Percentiles rank a stretch among this genome's conserved stretches.
Evolutionary conservation across 495 filamentous ascomycete genomes (phyloP).

Genomic region (Thermochaetoides thermophila): DNA sequence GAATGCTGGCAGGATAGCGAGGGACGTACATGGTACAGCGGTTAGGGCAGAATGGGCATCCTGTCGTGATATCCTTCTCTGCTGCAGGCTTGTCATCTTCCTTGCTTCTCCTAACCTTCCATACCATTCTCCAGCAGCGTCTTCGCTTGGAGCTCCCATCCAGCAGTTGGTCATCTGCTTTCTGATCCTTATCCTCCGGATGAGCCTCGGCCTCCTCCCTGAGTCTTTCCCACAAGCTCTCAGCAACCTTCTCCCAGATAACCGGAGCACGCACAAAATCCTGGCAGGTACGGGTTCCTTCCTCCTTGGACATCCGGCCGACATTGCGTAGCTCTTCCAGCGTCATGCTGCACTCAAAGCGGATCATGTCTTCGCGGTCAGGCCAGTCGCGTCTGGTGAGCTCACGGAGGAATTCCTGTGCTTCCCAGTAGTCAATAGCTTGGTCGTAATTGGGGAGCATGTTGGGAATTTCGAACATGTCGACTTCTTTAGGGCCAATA

Average conservation of each 20-base stretch:
- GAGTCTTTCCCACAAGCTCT: constrained; percentile 8
- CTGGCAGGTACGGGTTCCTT: constrained; percentile 6
- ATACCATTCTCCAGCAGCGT: too few species aligned
- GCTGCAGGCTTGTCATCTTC: too few species aligned
- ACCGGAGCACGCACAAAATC: constrained; percentile 10
- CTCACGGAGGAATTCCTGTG: constrained; percentile 5
- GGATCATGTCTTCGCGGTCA: background rate
- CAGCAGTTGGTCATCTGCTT: background rate
- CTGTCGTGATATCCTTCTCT: too few species aligned
- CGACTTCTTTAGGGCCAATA: too few species aligned
- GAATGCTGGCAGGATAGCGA: too few species aligned
- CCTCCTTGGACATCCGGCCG: constrained; percentile 3
- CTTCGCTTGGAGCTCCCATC: background rate
- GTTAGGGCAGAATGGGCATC: too few species aligned
- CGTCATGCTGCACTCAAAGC: constrained; percentile 8
- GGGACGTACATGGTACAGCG: too few species aligned
- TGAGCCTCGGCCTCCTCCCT: background rate
- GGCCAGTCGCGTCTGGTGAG: constrained; percentile 9
- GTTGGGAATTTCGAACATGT: too few species aligned
- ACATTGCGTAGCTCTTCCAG: constrained; percentile 7
- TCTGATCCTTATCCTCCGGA: background rate
- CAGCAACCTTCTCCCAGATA: constrained; percentile 11
- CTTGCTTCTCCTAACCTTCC: too few species aligned
- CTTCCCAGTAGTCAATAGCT: constrained; percentile 4
- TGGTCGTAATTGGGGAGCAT: too few species aligned